Base-by-base conservation (phyloP, 345 rosid species). In the Aquilaria malaccensis region DNA sequence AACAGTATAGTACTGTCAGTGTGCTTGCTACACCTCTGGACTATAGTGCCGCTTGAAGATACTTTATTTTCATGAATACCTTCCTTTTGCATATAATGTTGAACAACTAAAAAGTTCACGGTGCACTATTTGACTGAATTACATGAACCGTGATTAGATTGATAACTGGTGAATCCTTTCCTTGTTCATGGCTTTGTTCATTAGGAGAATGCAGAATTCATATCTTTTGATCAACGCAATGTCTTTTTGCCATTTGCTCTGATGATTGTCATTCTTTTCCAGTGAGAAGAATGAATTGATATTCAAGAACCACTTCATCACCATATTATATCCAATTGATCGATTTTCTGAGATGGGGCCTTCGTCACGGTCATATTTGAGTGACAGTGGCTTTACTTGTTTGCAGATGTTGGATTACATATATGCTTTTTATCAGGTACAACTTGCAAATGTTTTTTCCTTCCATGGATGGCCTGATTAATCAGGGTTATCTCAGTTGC, bases 341-440 rank as follows among this genome's bases (percentile, higher is more conserved):
- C 88, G 92, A 68, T 94, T 86, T 64, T 77, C 95, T 12, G 99
- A 90, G 76, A 86, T 87, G 81, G 96, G 99, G 32, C 99, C 91
- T 70, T 87, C 95, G 55, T 87, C 95, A 14, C 76, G 82, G 69
- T 86, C 97, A 0, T 90, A 83, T 82, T 94, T 94, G 84, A 81
- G 95, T 29, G 68, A 78, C 50, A 79, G 69, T 32, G 96, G 98
- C 52, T 93, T 89, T 67, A 85, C 87, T 3, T 83, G 97, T 77
- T 67, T 84, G 63, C 84, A 84, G 82, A 81, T 94, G 71, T 65
- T 90, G 59, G 85, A 90, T 79, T 70, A 76, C 32, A 79, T 90
- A 62, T 72, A 86, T 74, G 72, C 77, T 33, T 90, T 88, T 72
- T 94, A 94, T 69, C 99, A 94, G 97, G 99, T 89, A 85, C 45